Evolutionary conservation across 805 yeast species (phyloP).

Genomic region (Pichia phayaonensis): DNA sequence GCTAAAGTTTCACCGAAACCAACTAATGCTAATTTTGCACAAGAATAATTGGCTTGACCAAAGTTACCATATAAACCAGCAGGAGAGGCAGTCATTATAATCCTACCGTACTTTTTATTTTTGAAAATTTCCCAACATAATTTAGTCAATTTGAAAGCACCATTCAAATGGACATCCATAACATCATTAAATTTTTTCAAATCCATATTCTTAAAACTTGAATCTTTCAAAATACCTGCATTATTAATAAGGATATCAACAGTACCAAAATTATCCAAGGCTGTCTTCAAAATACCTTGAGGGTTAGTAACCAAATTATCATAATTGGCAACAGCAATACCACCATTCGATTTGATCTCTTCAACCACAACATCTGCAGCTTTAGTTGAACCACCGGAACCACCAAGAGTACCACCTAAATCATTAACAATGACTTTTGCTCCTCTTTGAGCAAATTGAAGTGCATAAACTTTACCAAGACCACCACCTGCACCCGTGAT

Average conservation of each 20-base stretch:
- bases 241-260: slow-evolving; percentile 87
- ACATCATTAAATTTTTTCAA: slow-evolving; percentile 74
- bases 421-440: slow-evolving; percentile 95
- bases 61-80: slow-evolving; percentile 96
- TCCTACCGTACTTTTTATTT: slow-evolving; percentile 79
- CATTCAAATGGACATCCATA: slow-evolving; percentile 80
- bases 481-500: slow-evolving; percentile 99
- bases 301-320: slow-evolving; percentile 82
- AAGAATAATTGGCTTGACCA: slow-evolving; percentile 93
- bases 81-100: slow-evolving; percentile 91
- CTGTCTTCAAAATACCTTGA: slow-evolving; percentile 76
- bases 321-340: slow-evolving; percentile 87
- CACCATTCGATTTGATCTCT: slow-evolving; percentile 70
- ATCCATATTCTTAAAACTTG: slow-evolving; percentile 79
- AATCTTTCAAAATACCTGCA: slow-evolving; percentile 91
- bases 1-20: slow-evolving; percentile 94
- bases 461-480: slow-evolving; percentile 79
- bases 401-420: slow-evolving; percentile 76
- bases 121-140: slow-evolving; percentile 92
- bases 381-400: slow-evolving; percentile 57
- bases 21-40: slow-evolving; percentile 84
- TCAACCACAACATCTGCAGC: slow-evolving; percentile 89
- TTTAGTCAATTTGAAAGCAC: slow-evolving; percentile 75
- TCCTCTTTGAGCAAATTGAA: slow-evolving; percentile 82
- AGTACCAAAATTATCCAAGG: slow-evolving; percentile 78